phyloP scores from a whole-genome alignment of 805 yeast genomes.

The Lachancea sp. region DNA sequence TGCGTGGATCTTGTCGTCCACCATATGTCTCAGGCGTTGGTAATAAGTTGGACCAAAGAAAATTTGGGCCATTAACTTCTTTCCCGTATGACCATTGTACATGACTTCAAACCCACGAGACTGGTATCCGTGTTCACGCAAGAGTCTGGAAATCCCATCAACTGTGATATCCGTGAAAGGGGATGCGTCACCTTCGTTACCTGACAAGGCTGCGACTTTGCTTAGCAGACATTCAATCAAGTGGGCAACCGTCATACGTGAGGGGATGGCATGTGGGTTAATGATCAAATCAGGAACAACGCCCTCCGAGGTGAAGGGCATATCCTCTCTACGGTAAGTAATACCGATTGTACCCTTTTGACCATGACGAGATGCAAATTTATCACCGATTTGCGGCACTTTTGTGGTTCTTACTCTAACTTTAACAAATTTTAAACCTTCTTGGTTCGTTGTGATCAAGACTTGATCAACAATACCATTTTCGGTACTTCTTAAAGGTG shows the following conservation, averaged over 20 bases:
- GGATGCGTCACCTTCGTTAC: slow-evolving; percentile 98
- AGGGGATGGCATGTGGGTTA: slow-evolving; percentile 99
- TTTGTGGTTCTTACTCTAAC: slow-evolving; percentile 99
- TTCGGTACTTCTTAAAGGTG: slow-evolving; percentile 94
- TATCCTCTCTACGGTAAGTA: slow-evolving; percentile 95
- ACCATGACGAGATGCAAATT: slow-evolving; percentile 99
- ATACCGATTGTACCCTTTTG: slow-evolving; percentile 99
- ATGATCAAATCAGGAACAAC: slow-evolving; percentile 94
- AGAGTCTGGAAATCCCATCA: slow-evolving; percentile 86
- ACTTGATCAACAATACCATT: slow-evolving; percentile 98
- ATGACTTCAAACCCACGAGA: slow-evolving; percentile 97
- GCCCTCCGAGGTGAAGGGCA: slow-evolving; percentile 97
- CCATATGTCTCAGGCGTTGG: slow-evolving; percentile 98
- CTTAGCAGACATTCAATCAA: slow-evolving; percentile 95
- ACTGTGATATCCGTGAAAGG: slow-evolving; percentile 98
- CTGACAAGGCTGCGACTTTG: slow-evolving; percentile 90
- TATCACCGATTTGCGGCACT: slow-evolving; percentile 98
- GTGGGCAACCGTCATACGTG: slow-evolving; percentile 99
- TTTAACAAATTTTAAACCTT: slow-evolving; percentile 94
- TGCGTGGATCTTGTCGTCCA: slow-evolving; percentile 97
- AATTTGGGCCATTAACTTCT: slow-evolving; percentile 93
- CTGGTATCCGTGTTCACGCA: slow-evolving; percentile 94
- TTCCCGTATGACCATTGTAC: slow-evolving; percentile 99
- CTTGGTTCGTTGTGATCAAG: slow-evolving; percentile 92
- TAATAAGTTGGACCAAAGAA: slow-evolving; percentile 99